Evolutionary conservation across 768 basidiomycete species (phyloP), one percentile per base, ranked within the genome.

Genomic region (Auriscalpium vulgare): DNA sequence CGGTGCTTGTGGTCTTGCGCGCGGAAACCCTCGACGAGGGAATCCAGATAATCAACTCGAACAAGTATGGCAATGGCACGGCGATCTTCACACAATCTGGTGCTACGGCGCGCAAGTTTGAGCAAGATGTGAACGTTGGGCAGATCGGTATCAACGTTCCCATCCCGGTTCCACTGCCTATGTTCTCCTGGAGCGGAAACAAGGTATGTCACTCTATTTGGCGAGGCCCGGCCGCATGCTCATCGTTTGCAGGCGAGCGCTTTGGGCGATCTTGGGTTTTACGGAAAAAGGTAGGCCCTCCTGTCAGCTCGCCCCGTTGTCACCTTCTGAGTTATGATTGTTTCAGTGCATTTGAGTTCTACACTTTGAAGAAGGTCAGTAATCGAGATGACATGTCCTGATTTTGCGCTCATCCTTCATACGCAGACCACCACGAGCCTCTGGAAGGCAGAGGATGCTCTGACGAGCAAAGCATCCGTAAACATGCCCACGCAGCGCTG

Each of bases 171-270:
- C 95, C 95, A 47, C 72, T 88, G 55, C 88, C 88, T 14, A 95
- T 97, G 90, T 97, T 97, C 74, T 82, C 91, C 34, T 95, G 92
- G 92, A 92, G 89, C 63, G 95, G 97, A 29, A 95, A 94, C 74
- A 95, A 94, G 77, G 80, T 77, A 50, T 29, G 4, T 29, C 1
- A 4, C 29, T 29, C 29, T 2, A 29, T 2, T 29, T 29, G 29
- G 29, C 29, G 29, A 29, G 7, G 29, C 29, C 7, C 29, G 7
- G 7, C 5, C 29, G 29, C 50, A 37, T 58, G 19, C 51, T 19
- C 17, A 44, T 49, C 40, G 48, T 37, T 43, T 46, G 49, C 45
- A 83, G 81, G 85, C 75, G 43, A 91, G 88, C 64, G 83, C 83
- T 63, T 72, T 94, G 54, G 93, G 93, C 21, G 91, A 95, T 66